Conservation (phyloP, 2,329 filamentous ascomycete species). For the Trichoderma atrobrunneum region DNA sequence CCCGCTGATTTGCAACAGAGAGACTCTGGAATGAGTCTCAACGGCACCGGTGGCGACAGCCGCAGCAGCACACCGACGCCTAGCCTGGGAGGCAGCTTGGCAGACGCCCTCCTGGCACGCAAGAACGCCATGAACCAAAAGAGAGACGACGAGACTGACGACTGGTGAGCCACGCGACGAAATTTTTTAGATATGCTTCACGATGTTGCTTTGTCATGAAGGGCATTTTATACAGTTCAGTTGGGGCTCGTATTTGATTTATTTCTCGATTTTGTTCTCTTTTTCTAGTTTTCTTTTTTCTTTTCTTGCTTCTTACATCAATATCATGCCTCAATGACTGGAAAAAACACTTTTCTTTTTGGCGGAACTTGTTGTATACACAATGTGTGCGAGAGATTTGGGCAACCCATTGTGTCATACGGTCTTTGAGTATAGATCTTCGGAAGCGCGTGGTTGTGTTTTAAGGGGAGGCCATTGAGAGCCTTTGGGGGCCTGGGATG, state of each 20-base stretch:
- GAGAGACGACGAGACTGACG: conserved; percentile 65
- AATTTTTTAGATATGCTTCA: conserved; percentile 4
- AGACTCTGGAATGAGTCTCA: conserved; percentile 66
- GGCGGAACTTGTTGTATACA: conserved; percentile 15
- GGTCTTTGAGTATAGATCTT: conserved; percentile 3
- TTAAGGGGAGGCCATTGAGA: background rate
- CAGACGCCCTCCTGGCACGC: conserved; percentile 73
- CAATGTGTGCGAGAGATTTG: conserved; percentile 1
- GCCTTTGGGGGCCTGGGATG: background rate
- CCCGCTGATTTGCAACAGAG: conserved; percentile 66
- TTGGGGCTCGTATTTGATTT: background rate
- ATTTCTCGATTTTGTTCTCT: conserved; percentile 16
- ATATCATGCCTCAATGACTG: conserved; percentile 10
- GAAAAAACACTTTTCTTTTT: background rate
- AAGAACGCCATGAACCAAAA: conserved; percentile 70
- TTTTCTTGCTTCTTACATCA: background rate
- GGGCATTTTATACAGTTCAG: conserved; percentile 19
- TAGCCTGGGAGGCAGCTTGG: conserved; percentile 69
- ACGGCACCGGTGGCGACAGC: conserved; percentile 55
- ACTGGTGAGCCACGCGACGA: conserved; percentile 51
- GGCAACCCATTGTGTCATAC: conserved; percentile 11
- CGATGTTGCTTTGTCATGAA: conserved; percentile 8
- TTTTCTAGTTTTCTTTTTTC: background rate
- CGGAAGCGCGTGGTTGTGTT: background rate
- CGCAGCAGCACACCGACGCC: conserved; percentile 70